These are phyloP conservation scores for Helianthus tuberosus DNA, from an alignment of 129 eudicot genomes.

Conservation along the genomic window DNA sequence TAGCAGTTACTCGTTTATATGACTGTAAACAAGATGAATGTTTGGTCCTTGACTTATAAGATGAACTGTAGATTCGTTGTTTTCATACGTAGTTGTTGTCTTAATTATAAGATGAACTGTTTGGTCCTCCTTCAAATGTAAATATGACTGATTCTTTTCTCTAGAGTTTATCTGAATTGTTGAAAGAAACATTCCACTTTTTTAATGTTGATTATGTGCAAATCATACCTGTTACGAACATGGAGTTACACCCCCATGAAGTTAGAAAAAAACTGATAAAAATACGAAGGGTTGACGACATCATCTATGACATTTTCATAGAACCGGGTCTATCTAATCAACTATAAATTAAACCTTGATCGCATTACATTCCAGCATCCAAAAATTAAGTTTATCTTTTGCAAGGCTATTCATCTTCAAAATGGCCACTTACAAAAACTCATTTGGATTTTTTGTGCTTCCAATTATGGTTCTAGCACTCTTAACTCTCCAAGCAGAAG, in stretches of 20 bases:
- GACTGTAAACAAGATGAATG: neutral
- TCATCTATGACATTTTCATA: neutral
- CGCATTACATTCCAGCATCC: conserved; percentile 14
- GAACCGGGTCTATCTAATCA: neutral
- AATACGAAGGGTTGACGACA: neutral
- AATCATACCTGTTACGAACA: conserved; percentile 10
- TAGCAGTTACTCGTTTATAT: too few species aligned
- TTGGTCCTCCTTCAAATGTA: neutral
- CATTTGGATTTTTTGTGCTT: conserved; percentile 17
- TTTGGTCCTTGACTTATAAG: too few species aligned
- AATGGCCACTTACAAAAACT: conserved; percentile 25
- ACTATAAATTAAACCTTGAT: conserved; percentile 16
- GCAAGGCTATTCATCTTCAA: neutral
- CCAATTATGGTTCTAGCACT: neutral
- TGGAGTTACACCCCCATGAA: conserved; percentile 1
- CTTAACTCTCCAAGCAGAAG: too few species aligned
- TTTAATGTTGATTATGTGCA: neutral
- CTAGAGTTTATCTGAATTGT: neutral
- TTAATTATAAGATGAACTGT: neutral
- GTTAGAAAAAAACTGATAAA: neutral
- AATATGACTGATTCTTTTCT: neutral
- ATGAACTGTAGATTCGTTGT: neutral
- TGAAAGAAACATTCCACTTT: neutral
- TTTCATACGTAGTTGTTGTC: neutral
- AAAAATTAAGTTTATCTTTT: conserved; percentile 8